A percentile compares a stretch with the other conserved stretches of the same genome.
These are phyloP conservation scores for Sesbania bispinosa DNA, from an alignment of 306 rosid species.

Conservation along the genomic window DNA sequence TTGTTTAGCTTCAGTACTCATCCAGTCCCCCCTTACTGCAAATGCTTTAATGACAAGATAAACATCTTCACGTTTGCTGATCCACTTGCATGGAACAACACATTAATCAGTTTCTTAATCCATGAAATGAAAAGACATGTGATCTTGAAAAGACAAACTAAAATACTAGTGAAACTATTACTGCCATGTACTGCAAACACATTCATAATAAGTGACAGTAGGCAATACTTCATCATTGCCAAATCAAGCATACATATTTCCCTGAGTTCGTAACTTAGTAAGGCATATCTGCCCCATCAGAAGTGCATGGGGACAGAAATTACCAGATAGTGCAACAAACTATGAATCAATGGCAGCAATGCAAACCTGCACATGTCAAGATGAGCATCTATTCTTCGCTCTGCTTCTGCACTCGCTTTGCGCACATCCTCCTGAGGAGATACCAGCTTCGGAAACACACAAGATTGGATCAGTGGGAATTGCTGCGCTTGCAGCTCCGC, in stretches of 20 bases:
- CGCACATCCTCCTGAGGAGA: constrained; percentile 66
- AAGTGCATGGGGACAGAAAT: background rate
- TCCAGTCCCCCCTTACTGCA: constrained; percentile 67
- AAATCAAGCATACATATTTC: background rate
- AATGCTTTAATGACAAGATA: constrained; percentile 76
- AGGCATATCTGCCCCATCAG: background rate
- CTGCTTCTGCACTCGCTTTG: constrained; percentile 92
- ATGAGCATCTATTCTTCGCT: constrained; percentile 81
- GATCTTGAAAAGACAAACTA: constrained; percentile 9
- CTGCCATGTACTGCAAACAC: background rate
- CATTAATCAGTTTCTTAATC: constrained; percentile 27
- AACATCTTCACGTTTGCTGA: constrained; percentile 86
- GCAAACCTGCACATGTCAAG: constrained; percentile 68
- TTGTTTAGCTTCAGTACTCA: constrained; percentile 62
- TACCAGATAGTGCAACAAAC: background rate
- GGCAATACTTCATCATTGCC: background rate
- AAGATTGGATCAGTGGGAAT: constrained; percentile 77
- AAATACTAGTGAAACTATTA: background rate
- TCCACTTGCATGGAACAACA: constrained; percentile 33
- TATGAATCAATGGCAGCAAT: background rate
- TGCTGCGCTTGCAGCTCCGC: constrained; percentile 82
- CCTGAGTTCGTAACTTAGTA: background rate
- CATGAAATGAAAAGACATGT: background rate
- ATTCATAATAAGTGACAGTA: background rate
- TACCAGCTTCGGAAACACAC: constrained; percentile 75